Conservation (phyloP, 257 asterid genomes). For the Solanum rostratum region DNA sequence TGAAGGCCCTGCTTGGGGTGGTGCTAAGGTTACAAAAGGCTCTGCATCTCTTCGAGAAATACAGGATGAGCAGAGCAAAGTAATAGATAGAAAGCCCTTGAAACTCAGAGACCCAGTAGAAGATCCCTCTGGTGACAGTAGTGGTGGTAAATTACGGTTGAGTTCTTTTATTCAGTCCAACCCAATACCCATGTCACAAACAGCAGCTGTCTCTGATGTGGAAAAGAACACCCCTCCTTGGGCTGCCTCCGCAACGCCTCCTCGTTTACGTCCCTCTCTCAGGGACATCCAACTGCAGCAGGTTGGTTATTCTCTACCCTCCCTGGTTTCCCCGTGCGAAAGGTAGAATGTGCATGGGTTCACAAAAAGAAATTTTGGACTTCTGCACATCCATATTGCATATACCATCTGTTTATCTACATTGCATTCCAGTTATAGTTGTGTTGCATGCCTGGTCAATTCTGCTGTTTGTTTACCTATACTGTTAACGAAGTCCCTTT, state of each 20-base stretch:
- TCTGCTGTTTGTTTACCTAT: neutral
- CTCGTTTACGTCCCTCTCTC: conserved; percentile 74
- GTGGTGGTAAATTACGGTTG: conserved; percentile 35
- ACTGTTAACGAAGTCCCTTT: neutral
- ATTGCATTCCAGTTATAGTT: neutral
- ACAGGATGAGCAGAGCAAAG: conserved; percentile 84
- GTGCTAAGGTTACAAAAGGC: conserved; percentile 46
- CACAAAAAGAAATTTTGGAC: neutral
- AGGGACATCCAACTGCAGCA: conserved; percentile 92
- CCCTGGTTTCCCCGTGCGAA: neutral
- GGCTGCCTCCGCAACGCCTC: conserved; percentile 80
- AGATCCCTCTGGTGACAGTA: conserved; percentile 28
- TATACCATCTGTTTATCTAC: neutral
- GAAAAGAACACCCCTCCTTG: conserved; percentile 87
- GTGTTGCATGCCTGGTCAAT: neutral
- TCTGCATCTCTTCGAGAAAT: conserved; percentile 73
- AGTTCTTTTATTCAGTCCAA: conserved; percentile 49
- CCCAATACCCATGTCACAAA: conserved; percentile 50
- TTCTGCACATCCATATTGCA: neutral
- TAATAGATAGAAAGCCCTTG: conserved; percentile 19
- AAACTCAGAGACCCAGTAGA: conserved; percentile 29
- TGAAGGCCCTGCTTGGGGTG: conserved; percentile 99
- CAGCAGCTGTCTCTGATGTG: conserved; percentile 42
- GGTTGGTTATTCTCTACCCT: conserved; percentile 25
- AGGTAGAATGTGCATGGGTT: neutral